Evolutionary conservation across 257 asterid species (phyloP).

Genomic region (Solanum chiquidenum): DNA sequence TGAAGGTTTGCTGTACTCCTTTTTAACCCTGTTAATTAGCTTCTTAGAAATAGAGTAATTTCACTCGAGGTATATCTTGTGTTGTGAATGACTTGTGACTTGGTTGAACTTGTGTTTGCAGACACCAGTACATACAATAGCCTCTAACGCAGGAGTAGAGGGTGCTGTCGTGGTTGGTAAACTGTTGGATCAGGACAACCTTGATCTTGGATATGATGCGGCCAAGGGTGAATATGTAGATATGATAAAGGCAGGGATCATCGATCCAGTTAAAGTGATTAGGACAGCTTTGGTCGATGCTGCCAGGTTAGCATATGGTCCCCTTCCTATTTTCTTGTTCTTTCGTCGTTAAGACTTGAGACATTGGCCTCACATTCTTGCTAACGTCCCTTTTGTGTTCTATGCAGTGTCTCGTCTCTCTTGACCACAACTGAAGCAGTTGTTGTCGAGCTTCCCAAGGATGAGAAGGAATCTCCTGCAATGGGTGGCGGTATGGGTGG

Average conservation of each 20-base stretch:
- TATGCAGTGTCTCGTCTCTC: constrained; percentile 69
- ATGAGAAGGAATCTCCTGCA: constrained; percentile 53
- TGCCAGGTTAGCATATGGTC: constrained; percentile 46
- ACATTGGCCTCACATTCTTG: neutral
- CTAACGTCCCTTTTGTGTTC: neutral
- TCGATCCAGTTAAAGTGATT: constrained; percentile 78
- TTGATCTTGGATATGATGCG: constrained; percentile 91
- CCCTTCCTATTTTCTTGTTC: neutral
- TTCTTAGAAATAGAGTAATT: neutral
- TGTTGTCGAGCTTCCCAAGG: constrained; percentile 68
- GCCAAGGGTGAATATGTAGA: constrained; percentile 95
- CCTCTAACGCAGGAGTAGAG: constrained; percentile 88
- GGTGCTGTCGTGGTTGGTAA: constrained; percentile 96
- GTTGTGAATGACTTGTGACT: neutral
- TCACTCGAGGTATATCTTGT: neutral
- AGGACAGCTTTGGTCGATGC: constrained; percentile 95
- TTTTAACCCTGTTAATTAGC: neutral
- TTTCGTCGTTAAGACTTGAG: neutral
- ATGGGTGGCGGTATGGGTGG: constrained; percentile 61
- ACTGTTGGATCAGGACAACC: constrained; percentile 73
- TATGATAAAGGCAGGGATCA: constrained; percentile 84
- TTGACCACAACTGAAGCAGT: constrained; percentile 92
- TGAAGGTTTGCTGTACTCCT: constrained; percentile 39
- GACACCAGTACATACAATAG: constrained; percentile 80
- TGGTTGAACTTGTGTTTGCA: constrained; percentile 7